A percentile compares a stretch with the other conserved stretches of the same genome.
These are phyloP conservation scores for Vitis rotundifolia DNA, from an alignment of 164 flowering plant genomes.

Conservation along the genomic window DNA sequence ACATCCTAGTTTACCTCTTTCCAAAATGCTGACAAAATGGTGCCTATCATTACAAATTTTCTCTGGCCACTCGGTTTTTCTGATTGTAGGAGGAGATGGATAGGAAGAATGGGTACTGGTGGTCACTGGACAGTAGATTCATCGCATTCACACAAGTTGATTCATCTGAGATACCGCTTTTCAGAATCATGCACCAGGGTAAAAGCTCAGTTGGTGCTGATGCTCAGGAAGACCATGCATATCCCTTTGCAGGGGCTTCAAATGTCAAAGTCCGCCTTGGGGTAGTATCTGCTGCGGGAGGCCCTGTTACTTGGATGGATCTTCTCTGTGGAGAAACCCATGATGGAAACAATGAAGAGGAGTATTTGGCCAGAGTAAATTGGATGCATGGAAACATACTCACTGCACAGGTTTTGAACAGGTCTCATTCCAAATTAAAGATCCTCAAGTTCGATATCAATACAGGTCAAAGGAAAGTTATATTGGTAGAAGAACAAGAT, in stretches of 20 bases:
- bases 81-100: constrained; percentile 91
- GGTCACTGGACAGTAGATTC: constrained; percentile 90
- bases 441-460: constrained; percentile 72
- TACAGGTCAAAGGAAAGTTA: constrained; percentile 62
- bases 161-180: constrained; percentile 74
- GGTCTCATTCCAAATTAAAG: constrained; percentile 68
- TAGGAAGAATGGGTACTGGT: constrained; percentile 92
- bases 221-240: constrained; percentile 95
- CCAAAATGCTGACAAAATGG: neutral
- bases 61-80: constrained; percentile 4
- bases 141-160: constrained; percentile 91
- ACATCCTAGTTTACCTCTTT: constrained; percentile 4
- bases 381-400: constrained; percentile 90
- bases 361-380: constrained; percentile 82
- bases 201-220: constrained; percentile 79
- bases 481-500: constrained; percentile 65
- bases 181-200: constrained; percentile 94
- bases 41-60: neutral
- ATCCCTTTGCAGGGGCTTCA: constrained; percentile 86
- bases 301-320: constrained; percentile 86
- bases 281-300: constrained; percentile 65
- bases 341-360: constrained; percentile 46
- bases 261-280: constrained; percentile 88
- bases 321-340: constrained; percentile 63
- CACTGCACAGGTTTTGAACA: constrained; percentile 72